A percentile compares a stretch with the other conserved stretches of the same genome.
Conservation (phyloP, 257 asterid genomes). For the Capsicum rhomboideum region DNA sequence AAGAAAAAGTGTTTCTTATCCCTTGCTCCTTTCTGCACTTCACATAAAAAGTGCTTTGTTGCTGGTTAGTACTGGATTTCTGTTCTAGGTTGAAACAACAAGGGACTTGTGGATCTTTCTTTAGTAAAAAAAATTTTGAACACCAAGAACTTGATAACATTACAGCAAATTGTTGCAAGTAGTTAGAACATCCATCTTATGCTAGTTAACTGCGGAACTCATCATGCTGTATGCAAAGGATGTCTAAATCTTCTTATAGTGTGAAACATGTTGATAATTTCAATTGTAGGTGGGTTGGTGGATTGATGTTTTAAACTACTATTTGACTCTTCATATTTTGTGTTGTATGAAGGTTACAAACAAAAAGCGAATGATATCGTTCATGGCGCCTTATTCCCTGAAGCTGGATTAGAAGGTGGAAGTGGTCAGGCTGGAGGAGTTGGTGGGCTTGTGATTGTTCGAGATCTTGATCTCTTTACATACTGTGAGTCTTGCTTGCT, state of each 20-base stretch:
- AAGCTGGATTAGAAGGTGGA: slow-evolving; percentile 69
- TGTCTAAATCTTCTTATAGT: background rate
- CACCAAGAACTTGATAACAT: background rate
- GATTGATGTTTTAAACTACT: background rate
- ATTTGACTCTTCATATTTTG: background rate
- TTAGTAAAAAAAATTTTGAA: background rate
- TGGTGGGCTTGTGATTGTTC: slow-evolving; percentile 91
- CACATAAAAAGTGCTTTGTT: background rate
- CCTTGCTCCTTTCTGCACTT: background rate
- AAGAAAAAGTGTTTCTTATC: background rate
- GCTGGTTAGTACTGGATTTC: background rate
- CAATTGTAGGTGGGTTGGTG: background rate
- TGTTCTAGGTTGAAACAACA: background rate
- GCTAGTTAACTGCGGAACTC: background rate
- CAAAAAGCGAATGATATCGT: slow-evolving; percentile 71
- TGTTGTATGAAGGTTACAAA: slow-evolving; percentile 49
- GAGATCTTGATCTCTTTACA: slow-evolving; percentile 90
- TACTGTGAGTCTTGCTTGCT: slow-evolving; percentile 93
- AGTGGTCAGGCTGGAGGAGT: slow-evolving; percentile 82
- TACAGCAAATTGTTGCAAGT: background rate
- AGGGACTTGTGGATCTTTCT: background rate
- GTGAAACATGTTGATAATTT: background rate
- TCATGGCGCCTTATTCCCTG: slow-evolving; percentile 83
- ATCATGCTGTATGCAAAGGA: background rate
- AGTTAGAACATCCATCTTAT: background rate